Evolutionary conservation across 768 basidiomycete species (phyloP), one percentile per base, ranked within the genome.

Genomic region (Tulasnella sp.): DNA sequence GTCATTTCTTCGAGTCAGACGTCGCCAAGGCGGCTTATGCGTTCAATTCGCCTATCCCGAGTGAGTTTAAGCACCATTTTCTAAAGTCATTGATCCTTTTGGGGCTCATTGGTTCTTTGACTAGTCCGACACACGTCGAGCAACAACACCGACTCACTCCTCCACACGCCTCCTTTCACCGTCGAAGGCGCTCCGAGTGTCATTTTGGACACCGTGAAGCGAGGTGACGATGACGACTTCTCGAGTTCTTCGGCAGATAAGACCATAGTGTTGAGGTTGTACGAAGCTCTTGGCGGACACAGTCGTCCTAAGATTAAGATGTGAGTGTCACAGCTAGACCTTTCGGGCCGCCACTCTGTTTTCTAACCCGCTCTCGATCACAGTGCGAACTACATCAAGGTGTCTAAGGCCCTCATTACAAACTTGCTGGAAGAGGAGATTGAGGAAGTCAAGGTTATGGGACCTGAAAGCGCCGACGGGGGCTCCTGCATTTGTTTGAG

Each of bases 201-300:
- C 37, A 88, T 96, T 86, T 88, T 99, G 2, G 97, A 99, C 85
- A 99, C 98, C 12, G 88, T 98, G 86, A 99, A 99, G 85, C 93
- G 97, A 37, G 96, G 95, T 9, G 96, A 98, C 83, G 90, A 94
- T 77, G 96, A 98, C 83, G 83, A 85, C 86, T 91, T 83, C 86
- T 88, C n/a, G 78, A 75, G 84, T 75, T 24, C 75, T 18, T 54
- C 75, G n/a, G 78, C 79, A 8, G 78, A 77, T 28, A 89, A 89
- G 76, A 94, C 92, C 0, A 86, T 99, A 76, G 87, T 99, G 9
- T 86, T 98, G 64, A 90, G 97, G 11, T 83, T 98, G n/a, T 98
- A 97, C 85, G 98, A 99, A 85, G 95, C 96, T 0, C 94, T 91
- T 81, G 98, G 98, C 18, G 97, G 97, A 0, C 95, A 96, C 82